Evolutionary conservation across 441 rosid genomes (phyloP), one percentile per base, ranked within the genome.

Genomic region (Adansonia gregorii): DNA sequence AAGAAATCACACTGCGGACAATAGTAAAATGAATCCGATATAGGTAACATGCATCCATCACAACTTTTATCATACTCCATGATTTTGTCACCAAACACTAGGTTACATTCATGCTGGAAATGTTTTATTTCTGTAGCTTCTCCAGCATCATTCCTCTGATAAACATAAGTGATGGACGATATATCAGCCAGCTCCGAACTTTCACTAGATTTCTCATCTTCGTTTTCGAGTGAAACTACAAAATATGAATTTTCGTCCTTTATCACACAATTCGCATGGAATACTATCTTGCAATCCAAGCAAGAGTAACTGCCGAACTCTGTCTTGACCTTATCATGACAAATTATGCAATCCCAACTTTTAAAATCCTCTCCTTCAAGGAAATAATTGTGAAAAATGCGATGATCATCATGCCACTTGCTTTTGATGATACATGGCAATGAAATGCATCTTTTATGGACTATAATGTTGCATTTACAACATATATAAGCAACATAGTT

Each of bases 361-460:
- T 52, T 67, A 49, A 74, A 27, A 8, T 27, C n/a, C 7, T 17
- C 0, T 39, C 9, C 0, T 39, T 27, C 1, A 9, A 56, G 79
- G 20, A 76, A 76, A 48, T 67, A 48, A 1, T 1, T 19, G 9
- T 72, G 80, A 0, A 48, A 43, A 41, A 78, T 35, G 12, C 67
- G 78, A 59, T 82, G 80, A 4, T 51, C 24, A 64, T 82, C 24
- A 64, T 82, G 82, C 3, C 80, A 66, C 10, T 68, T 78, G 52
- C 76, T 82, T 54, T 67, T 67, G 61, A 78, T 67, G 19, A 76
- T 10, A 1, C 35, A 14, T 20, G 64, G 64, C 64, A 59, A 59
- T 59, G 64, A 22, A 59, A 59, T 59, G 64, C 35, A 59, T 8
- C 10, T 22, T 2, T 59, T 22, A 20, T 59, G 64, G 2, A 59